Conservation (phyloP, 306 rosid genomes). For the Citrullus colocynthis region DNA sequence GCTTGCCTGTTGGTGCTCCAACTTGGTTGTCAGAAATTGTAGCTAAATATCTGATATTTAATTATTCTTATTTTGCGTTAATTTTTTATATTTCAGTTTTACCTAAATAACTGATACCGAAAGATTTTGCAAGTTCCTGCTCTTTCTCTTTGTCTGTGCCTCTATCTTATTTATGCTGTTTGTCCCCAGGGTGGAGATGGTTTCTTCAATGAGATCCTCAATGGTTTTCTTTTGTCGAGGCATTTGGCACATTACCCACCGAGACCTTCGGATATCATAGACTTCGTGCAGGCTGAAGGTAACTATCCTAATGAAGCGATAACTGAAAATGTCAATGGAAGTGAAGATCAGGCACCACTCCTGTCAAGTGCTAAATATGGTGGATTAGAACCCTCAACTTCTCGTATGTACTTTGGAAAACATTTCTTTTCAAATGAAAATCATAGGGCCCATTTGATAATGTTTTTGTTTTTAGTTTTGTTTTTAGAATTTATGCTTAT, state of each 20-base stretch:
- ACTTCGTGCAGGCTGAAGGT: slow-evolving; percentile 22
- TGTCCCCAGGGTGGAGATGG: slow-evolving; percentile 88
- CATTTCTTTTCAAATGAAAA: slow-evolving; percentile 12
- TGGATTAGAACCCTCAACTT: slow-evolving; percentile 23
- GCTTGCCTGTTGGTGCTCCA: not conserved
- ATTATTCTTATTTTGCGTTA: not conserved
- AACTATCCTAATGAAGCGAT: slow-evolving; percentile 29
- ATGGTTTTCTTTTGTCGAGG: slow-evolving; percentile 83
- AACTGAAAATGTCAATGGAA: slow-evolving; percentile 19
- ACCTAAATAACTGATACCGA: not conserved
- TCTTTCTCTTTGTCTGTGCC: not conserved
- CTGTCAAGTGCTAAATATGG: slow-evolving; percentile 29
- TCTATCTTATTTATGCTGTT: not conserved
- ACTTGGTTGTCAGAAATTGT: not conserved
- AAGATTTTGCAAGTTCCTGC: not conserved
- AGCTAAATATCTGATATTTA: not conserved
- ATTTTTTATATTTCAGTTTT: not conserved
- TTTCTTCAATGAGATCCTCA: slow-evolving; percentile 93
- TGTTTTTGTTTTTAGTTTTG: not conserved
- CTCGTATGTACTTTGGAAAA: slow-evolving; percentile 33
- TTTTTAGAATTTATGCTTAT: not conserved
- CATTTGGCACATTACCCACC: slow-evolving; percentile 73
- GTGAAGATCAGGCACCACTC: slow-evolving; percentile 49
- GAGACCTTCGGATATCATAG: slow-evolving; percentile 52
- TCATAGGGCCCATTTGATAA: not conserved